Evolutionary conservation across 345 rosid species (phyloP), one percentile per base, ranked within the genome.

Genomic region (Leavenworthia alabamica): DNA sequence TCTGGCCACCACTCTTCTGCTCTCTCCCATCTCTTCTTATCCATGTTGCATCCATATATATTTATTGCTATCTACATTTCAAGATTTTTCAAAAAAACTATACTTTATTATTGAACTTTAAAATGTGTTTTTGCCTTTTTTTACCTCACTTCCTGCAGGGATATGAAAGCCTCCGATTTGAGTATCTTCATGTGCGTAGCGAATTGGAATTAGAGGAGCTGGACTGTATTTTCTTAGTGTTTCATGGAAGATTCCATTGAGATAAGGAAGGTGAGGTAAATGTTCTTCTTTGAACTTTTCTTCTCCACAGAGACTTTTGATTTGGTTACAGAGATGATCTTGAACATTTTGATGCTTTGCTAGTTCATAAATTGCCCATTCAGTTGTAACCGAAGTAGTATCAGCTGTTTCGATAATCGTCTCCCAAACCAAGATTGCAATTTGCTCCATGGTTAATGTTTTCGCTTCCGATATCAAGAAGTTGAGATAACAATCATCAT

Each of bases 321-420:
- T 78, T 49, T 86, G 83, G n/a, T 56, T 60, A 51, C 43, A 72
- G 2, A 88, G 80, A 60, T 24, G 70, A 15, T 81, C 92, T 88
- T 85, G 98, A 1, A 71, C 69, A 20, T 11, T 61, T 16, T 77
- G 82, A 69, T 81, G 74, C 60, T 81, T 89, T 5, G 96, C 96
- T 3, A 93, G 96, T 61, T 93, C 89, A 53, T 83, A 86, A 8
- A 89, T 66, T 0, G 95, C 96, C 97, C 98, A 92, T 75, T 93
- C 99, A 17, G 94, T 71, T 55, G 91, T 64, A 20, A 87, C 91
- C 80, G 86, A 52, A 56, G 91, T 83, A 14, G 97, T 83, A 53
- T 89, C 97, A 3, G 94, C 40, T 28, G 83, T 70, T 72, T 89
- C 97, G 4, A 87, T 83, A 11, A 89, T 83, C 3, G 81, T 52